Evolutionary conservation across 2,329 filamentous ascomycete species (phyloP), one percentile per base, ranked within the genome.

Genomic region (Fusarium graminum): DNA sequence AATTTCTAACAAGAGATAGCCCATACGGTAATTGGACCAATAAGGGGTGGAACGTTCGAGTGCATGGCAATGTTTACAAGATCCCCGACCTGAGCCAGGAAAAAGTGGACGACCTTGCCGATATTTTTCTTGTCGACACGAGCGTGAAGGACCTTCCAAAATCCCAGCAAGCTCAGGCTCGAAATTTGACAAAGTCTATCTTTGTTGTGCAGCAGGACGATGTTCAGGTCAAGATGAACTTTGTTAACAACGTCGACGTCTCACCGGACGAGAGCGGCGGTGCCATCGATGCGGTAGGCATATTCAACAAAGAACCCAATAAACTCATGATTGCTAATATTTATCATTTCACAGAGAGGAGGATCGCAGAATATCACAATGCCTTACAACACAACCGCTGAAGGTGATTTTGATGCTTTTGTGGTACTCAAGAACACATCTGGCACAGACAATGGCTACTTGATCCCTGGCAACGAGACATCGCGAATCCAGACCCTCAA

Each of bases 41-140:
- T n/a, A 78, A 87, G 58, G 90, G 90, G 32, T 94, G 92, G 92
- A 92, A 89, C 64, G 83, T 93, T 5, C 85, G 90, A 28, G 86
- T 93, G 64, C 91, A 91, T 67, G 92, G 91, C 68, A 93, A 93
- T 72, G 88, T 93, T n/a, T 94, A 89, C 82, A 93, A 93, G 76
- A 85, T 90, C 63, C 91, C 91, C 2, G 86, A 91, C 59, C 88
- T 91, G 32, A 85, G 84, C 2, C 81, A 87, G 68, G 79, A 81
- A 32, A 91, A 87, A 68, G 80, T 94, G 43, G 85, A 94, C 68
- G 82, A 88, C 36, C 81, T 93, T 5, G 89, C 90, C 57, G 88
- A 93, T 67, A 76, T 87, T 30, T 92, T 93, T 77, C 82, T 94
- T 11, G 84, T 92, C 59, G 89, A 84, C 47, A 87, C 86, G 7